A percentile compares a stretch with the other conserved stretches of the same genome.
These are phyloP conservation scores for Trichoderma arundinaceum DNA, from an alignment of 2,329 filamentous ascomycete genomes.

Conservation along the genomic window DNA sequence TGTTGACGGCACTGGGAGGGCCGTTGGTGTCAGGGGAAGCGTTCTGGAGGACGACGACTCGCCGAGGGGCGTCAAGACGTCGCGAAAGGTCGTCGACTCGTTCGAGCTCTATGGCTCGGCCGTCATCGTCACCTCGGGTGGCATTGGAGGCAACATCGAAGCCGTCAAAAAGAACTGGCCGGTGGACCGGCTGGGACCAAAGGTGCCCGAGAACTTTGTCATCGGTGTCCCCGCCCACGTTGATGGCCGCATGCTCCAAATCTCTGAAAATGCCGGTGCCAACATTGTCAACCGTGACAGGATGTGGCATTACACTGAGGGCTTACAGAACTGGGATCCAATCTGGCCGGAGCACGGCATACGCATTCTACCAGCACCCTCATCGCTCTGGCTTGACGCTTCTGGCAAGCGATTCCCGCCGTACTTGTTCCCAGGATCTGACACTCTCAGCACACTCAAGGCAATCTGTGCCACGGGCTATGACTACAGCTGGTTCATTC, in stretches of 20 bases:
- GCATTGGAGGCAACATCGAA: conserved; percentile 67
- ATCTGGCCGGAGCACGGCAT: conserved; percentile 68
- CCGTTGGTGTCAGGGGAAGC: conserved; percentile 58
- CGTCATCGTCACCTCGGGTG: conserved; percentile 62
- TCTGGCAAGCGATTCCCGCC: conserved; percentile 63
- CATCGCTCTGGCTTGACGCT: conserved; percentile 67
- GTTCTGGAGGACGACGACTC: conserved; percentile 58
- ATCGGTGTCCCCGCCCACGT: conserved; percentile 67
- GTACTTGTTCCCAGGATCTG: conserved; percentile 61
- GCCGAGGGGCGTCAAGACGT: conserved; percentile 58
- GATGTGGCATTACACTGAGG: conserved; percentile 72
- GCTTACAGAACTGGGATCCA: conserved; percentile 64
- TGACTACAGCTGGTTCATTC: conserved; percentile 68
- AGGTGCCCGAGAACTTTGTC: conserved; percentile 61
- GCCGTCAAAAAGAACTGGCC: conserved; percentile 65
- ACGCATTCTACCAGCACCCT: conserved; percentile 64
- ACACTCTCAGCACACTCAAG: conserved; percentile 63
- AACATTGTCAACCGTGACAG: conserved; percentile 64
- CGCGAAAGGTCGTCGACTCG: conserved; percentile 52
- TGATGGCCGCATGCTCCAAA: conserved; percentile 67
- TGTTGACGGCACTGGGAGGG: conserved; percentile 57
- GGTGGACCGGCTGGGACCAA: conserved; percentile 60
- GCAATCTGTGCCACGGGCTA: conserved; percentile 65
- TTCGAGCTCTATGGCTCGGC: conserved; percentile 61
- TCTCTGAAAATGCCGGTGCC: conserved; percentile 59